Percentiles rank a stretch among this genome's conserved stretches.
Conservation (phyloP, 306 rosid genomes). For the Vachellia pachyceras region DNA sequence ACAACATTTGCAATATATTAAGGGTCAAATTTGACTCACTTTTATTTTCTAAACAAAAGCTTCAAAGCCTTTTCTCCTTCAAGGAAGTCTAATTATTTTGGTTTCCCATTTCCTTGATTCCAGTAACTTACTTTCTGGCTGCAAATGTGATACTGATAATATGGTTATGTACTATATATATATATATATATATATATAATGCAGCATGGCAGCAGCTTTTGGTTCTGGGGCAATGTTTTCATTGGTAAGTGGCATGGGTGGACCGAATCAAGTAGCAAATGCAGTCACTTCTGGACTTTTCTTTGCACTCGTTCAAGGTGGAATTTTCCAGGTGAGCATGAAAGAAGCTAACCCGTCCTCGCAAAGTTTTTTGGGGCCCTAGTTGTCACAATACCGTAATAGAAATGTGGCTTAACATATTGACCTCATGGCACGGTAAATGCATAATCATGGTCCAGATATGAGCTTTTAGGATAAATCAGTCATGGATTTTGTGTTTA, state of each 20-base stretch:
- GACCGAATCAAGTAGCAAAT: constrained; percentile 78
- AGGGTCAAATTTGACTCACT: neutral
- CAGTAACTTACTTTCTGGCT: constrained; percentile 31
- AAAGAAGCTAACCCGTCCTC: neutral
- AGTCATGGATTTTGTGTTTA: neutral
- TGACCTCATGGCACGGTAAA: constrained; percentile 8
- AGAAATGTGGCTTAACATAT: neutral
- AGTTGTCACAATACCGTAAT: constrained; percentile 11
- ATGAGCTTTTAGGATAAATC: neutral
- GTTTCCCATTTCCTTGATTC: constrained; percentile 16
- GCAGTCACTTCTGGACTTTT: constrained; percentile 92
- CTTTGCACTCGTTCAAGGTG: constrained; percentile 97
- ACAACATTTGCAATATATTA: neutral
- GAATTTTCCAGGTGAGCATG: constrained; percentile 81
- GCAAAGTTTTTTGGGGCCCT: constrained; percentile 10
- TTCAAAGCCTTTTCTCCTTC: constrained; percentile 20
- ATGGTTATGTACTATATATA: neutral
- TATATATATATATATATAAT: constrained; percentile 3
- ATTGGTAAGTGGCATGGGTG: constrained; percentile 93
- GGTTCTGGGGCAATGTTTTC: constrained; percentile 96
- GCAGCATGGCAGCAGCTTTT: constrained; percentile 97
- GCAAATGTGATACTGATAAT: constrained; percentile 5
- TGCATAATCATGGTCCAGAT: constrained; percentile 6
- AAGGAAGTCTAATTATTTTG: constrained; percentile 4
- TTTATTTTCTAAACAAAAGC: constrained; percentile 1